Evolutionary conservation across 192 early-diverging fungal genomes (phyloP), one percentile per base, ranked within the genome.

Genomic region (Coemansia sp.): DNA sequence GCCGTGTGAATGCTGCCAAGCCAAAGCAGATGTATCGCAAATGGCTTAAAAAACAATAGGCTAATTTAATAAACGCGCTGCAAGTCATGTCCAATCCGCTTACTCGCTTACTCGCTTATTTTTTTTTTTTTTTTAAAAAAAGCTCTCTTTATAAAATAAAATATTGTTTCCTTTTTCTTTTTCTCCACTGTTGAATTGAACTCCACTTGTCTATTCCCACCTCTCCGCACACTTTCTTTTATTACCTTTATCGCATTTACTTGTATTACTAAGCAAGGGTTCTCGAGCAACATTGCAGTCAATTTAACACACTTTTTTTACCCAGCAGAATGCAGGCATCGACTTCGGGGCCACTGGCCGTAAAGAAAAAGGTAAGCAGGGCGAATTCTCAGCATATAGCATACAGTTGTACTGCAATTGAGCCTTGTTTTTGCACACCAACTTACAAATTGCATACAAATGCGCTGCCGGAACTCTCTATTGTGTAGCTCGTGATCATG

Each of bases 401-500:
- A 51, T 51, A 48, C n/a, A n/a, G 5, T 5, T 35, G 8, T 22
- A 8, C 1, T 1, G 22, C 1, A 28, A 28, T 28, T 28, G 22
- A 28, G 1, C 22, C 22, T 28, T 28, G 22, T 28, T 28, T 28
- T 28, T 28, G 22, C 22, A 28, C 22, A 28, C 22, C 22, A 28
- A 28, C 22, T 28, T 28, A 28, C 22, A 28, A 28, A 1, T 28
- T 28, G 22, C 22, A 0, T 28, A 28, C 0, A 28, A 28, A 28
- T 28, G 22, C 22, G 22, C 22, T 28, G 1, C 22, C 22, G 22
- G 22, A 28, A 28, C 22, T 28, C 22, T 28, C 22, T 28, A 28
- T 28, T 39, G 1, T 55, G 39, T 78, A 99, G 94, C 92, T 98
- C 18, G 89, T 99, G 41, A 88, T 99, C 81, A 97, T 99, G 97